These are phyloP conservation scores for Solanum pinnatisectum DNA, from an alignment of 257 asterid species.

Conservation along the genomic window DNA sequence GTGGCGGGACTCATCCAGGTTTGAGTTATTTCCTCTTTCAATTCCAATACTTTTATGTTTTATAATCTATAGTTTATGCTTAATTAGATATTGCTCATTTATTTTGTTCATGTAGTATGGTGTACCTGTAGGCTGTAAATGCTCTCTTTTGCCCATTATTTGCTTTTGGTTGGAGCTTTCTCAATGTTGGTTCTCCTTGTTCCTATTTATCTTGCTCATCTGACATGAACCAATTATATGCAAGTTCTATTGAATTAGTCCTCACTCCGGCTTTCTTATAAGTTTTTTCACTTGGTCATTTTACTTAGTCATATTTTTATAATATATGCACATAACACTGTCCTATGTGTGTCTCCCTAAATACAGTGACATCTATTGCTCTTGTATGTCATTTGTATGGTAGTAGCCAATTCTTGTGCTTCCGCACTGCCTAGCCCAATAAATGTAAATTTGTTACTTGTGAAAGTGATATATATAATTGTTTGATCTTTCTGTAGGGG, in stretches of 20 bases:
- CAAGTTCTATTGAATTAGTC: background rate
- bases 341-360: background rate
- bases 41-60: background rate
- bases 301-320: background rate
- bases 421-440: background rate
- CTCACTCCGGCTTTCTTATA: background rate
- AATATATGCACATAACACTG: background rate
- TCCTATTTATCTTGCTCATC: background rate
- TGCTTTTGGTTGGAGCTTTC: background rate
- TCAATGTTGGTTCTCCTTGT: background rate
- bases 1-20: constrained; percentile 61
- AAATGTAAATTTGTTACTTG: background rate
- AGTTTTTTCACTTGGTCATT: background rate
- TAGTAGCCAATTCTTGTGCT: background rate
- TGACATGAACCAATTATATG: background rate
- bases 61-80: background rate
- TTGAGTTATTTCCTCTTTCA: constrained; percentile 6
- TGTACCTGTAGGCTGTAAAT: background rate
- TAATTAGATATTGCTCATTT: background rate
- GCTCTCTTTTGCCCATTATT: background rate
- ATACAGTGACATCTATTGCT: background rate
- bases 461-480: background rate
- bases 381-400: background rate
- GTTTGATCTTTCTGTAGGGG: constrained; percentile 31
- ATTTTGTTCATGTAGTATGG: background rate